Evolutionary conservation across 2,329 filamentous ascomycete genomes (phyloP), one percentile per base, ranked within the genome.

Genomic region (Orbilia ellipsospora): DNA sequence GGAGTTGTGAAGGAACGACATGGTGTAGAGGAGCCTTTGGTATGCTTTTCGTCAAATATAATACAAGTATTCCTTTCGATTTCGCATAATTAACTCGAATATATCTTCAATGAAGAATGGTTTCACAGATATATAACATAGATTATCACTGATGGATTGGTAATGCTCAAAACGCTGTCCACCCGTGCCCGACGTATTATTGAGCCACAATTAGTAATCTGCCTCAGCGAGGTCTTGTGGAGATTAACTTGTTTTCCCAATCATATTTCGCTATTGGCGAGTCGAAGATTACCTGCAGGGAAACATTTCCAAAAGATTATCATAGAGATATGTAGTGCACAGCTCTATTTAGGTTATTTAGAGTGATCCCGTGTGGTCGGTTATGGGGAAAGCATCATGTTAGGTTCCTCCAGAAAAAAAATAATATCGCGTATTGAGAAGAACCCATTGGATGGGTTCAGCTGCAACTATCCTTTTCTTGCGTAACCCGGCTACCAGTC

Each of bases 401-500:
- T 40, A 44, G 31, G 31, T 10, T 36, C 51, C 28, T 62, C 51
- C 45, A 16, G 52, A 26, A 57, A 20, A 20, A 23, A 51, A 26
- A 54, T 59, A 62, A 51, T 59, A 75, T 69, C 64, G 72, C 72
- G 59, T 75, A 75, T 69, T 75, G 64, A 52, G 60, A n/a, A 60
- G 31, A 45, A 56, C 59, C 64, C 64, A 75, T 69, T 75, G 72
- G 72, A 64, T 50, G 64, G 64, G 28, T 65, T 45, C 59, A 26
- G 10, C 44, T 75, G 59, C 36, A 55, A 20, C 57, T 51, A 50
- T 54, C 54, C 40, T 62, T 62, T 44, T 45, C n/a, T 31, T 69
- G 64, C 64, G 72, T 69, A 75, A 75, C 72, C 70, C 59, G 55
- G 59, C 57, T 75, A 63, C 70, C 70, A 68, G 63, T 75, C 52